Evolutionary conservation across 208 protist species (phyloP).

Genomic region (Acanthamoeba divionensis): DNA sequence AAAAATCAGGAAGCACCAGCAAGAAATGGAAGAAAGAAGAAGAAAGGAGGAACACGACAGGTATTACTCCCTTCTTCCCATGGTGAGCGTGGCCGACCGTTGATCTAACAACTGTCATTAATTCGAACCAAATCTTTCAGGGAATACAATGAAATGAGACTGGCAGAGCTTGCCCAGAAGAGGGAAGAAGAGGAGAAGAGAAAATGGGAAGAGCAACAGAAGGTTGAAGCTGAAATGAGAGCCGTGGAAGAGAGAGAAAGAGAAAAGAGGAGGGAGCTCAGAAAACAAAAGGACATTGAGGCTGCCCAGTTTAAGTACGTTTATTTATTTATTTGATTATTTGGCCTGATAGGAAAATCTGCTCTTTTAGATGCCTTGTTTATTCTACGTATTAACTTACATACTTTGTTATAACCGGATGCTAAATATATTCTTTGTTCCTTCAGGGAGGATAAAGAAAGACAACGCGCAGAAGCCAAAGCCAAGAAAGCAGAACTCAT

Average conservation of each 20-base stretch:
- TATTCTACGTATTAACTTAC: too few relatives aligned
- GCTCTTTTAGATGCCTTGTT: too few relatives aligned
- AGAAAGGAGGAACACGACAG: slow-evolving; percentile 42
- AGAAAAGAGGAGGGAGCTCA: background rate
- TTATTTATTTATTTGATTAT: too few relatives aligned
- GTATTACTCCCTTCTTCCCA: too few relatives aligned
- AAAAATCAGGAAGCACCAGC: background rate
- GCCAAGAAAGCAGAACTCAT: slow-evolving; percentile 35
- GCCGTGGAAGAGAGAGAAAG: background rate
- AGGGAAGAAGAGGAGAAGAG: background rate
- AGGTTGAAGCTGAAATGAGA: background rate
- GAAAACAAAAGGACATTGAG: background rate
- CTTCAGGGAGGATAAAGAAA: slow-evolving; percentile 2
- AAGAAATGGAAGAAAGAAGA: background rate
- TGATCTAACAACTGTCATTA: too few relatives aligned
- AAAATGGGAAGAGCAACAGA: slow-evolving; percentile 47
- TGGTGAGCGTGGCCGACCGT: too few relatives aligned
- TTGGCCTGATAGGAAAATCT: too few relatives aligned
- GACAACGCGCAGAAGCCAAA: slow-evolving; percentile 26
- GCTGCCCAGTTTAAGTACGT: slow-evolving; percentile 4
- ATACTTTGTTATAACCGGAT: background rate
- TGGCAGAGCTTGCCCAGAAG: slow-evolving; percentile 24
- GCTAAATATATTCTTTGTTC: background rate
- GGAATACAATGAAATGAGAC: slow-evolving; percentile 21
- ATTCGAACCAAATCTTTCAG: too few relatives aligned